Base-by-base conservation (phyloP, 106 monocot species). In the Triglochin maritima region DNA sequence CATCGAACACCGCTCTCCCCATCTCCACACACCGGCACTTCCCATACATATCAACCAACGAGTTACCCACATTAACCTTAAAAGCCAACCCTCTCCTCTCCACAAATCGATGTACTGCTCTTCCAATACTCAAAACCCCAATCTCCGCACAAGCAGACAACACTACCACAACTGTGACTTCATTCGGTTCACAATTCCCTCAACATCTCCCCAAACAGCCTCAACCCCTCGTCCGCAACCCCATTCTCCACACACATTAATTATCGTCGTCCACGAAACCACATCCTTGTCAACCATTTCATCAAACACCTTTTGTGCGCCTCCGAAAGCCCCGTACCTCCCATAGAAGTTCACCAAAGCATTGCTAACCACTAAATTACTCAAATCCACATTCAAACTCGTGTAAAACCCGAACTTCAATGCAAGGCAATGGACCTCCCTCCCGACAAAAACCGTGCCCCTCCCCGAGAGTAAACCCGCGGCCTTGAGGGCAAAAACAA, bases 211-310 rank as follows among this genome's bases (percentile, higher is more conserved):
- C 6, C 62, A 60, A 90, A 84, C n/a, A 72, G 2, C 67, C 17
- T 51, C 55, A 86, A 54, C 7, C 84, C 75, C 50, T 82, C 78
- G 17, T 59, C 50, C 0, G 73, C 51, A 15, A 49, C 9, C 12
- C 76, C 84, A 1, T 10, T 65, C 53, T 70, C 67, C 2, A 71
- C 63, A 55, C 16, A 75, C 90, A 60, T 84, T 87, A 42, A 91
- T 78, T 55, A 91, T 78, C 17, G 84, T 87, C 2, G 90, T 87
- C 90, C 86, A 91, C 16, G 90, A 84, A 66, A 84, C 76, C 11
- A 91, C 84, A 76, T 91, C 84, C 69, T 76, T 72, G 6, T 80
- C 62, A 53, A 45, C 3, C 59, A 75, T 78, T 67, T 49, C 59
- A 57, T 78, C 76, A 41, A 91, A 91, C 76, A 87, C 0, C 7